Evolutionary conservation across 2,329 filamentous ascomycete genomes (phyloP).

Genomic region (Pseudocercospora ulei): DNA sequence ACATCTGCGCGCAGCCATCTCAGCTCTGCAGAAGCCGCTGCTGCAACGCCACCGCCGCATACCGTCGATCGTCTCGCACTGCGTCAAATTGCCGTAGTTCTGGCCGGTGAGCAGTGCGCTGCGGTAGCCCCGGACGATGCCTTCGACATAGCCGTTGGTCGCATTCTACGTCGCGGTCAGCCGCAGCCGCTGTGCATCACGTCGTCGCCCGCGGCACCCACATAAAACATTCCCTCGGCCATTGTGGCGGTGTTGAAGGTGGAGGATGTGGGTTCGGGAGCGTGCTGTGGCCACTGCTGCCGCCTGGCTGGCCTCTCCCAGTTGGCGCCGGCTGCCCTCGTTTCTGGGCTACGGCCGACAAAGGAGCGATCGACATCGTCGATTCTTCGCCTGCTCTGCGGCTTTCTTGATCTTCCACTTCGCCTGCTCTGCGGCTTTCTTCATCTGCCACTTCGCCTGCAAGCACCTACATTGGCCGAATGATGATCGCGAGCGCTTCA

Average conservation of each 20-base stretch:
- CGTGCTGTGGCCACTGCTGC: background rate
- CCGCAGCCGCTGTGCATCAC: constrained; percentile 15
- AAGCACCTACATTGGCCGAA: too few species aligned
- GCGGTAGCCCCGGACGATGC: constrained; percentile 92
- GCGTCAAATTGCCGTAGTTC: constrained; percentile 90
- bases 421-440: too few species aligned
- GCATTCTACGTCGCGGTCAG: constrained; percentile 40
- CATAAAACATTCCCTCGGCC: constrained; percentile 39
- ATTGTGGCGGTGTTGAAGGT: constrained; percentile 31
- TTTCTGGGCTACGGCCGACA: too few species aligned
- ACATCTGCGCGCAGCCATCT: constrained; percentile 55
- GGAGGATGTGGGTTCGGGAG: constrained; percentile 1
- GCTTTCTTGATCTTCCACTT: too few species aligned
- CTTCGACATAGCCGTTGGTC: constrained; percentile 75
- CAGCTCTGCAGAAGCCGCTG: constrained; percentile 1
- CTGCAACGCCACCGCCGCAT: constrained; percentile 27
- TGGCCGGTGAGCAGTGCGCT: constrained; percentile 81
- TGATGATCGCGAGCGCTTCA: too few species aligned
- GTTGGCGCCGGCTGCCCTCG: too few species aligned
- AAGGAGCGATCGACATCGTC: too few species aligned
- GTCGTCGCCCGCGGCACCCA: constrained; percentile 30
- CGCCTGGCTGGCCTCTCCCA: too few species aligned
- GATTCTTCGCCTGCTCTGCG: too few species aligned
- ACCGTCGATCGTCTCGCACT: constrained; percentile 98
- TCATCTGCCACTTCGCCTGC: too few species aligned